Conservation (phyloP, 345 rosid genomes). For the Zanthoxylum bungeanum region DNA sequence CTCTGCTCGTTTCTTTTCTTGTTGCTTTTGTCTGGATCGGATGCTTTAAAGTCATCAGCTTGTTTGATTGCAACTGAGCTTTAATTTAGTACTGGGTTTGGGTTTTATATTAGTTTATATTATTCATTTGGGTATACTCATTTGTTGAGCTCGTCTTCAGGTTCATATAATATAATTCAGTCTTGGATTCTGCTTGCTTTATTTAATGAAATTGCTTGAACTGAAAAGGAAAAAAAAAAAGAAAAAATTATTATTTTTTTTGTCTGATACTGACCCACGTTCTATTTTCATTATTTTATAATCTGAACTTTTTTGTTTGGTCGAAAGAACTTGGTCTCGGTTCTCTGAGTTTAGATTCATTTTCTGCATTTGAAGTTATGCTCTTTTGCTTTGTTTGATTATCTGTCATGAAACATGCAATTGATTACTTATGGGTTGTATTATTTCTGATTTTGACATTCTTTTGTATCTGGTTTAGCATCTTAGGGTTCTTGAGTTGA, state of each 20-base stretch:
- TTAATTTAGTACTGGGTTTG: neutral
- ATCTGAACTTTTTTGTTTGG: neutral
- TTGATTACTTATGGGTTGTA: neutral
- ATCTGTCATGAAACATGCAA: neutral
- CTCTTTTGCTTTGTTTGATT: neutral
- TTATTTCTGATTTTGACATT: neutral
- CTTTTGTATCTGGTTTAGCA: neutral
- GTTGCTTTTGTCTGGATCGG: constrained; percentile 8
- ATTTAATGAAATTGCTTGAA: constrained; percentile 9
- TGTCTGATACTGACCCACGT: constrained; percentile 16
- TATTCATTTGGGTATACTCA: constrained; percentile 7
- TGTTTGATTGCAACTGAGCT: constrained; percentile 3
- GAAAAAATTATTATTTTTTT: constrained; percentile 5
- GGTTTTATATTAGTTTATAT: neutral
- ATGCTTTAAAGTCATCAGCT: neutral
- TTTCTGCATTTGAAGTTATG: neutral
- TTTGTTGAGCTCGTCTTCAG: constrained; percentile 23
- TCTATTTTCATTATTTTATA: constrained; percentile 9
- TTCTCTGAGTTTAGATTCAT: neutral
- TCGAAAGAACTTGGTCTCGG: neutral
- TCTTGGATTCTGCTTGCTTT: constrained; percentile 8
- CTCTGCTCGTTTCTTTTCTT: neutral
- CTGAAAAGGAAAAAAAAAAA: neutral
- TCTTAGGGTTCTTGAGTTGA: constrained; percentile 13
- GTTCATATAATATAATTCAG: constrained; percentile 6